These are phyloP conservation scores for Microstegium vimineum DNA, from an alignment of 176 grass and related monocot genomes.

Conservation along the genomic window DNA sequence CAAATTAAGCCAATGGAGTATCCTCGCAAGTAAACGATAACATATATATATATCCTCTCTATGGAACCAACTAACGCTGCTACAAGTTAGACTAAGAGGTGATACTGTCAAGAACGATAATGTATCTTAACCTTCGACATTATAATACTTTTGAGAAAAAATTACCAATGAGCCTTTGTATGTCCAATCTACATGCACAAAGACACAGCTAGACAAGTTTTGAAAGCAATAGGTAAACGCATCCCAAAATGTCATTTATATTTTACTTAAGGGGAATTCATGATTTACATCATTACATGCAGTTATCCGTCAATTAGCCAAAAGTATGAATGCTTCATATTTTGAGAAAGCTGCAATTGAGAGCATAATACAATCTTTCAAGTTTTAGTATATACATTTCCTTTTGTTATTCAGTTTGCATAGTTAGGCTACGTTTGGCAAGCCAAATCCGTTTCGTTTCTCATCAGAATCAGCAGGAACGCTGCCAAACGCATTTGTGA, in stretches of 20 bases:
- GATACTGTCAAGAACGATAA: not conserved
- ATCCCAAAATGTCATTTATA: not conserved
- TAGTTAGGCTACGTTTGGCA: too few relatives aligned
- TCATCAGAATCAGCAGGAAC: too few relatives aligned
- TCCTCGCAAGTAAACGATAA: not conserved
- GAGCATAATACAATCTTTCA: not conserved
- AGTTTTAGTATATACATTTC: not conserved
- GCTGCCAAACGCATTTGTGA: too few relatives aligned
- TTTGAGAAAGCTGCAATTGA: not conserved
- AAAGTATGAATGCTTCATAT: not conserved
- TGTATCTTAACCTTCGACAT: not conserved
- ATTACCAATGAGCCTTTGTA: not conserved
- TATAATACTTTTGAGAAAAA: not conserved
- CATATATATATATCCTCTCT: not conserved
- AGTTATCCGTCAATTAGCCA: not conserved
- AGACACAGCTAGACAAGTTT: not conserved
- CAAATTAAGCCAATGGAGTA: not conserved
- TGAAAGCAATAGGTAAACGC: not conserved
- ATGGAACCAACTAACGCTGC: not conserved
- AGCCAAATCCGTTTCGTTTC: too few relatives aligned
- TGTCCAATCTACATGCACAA: not conserved
- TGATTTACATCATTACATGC: not conserved
- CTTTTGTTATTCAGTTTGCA: not conserved
- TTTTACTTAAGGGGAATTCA: not conserved
- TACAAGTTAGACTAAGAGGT: not conserved